Conservation (phyloP, 495 filamentous ascomycete species). For the Lasiosphaeris hirsuta region DNA sequence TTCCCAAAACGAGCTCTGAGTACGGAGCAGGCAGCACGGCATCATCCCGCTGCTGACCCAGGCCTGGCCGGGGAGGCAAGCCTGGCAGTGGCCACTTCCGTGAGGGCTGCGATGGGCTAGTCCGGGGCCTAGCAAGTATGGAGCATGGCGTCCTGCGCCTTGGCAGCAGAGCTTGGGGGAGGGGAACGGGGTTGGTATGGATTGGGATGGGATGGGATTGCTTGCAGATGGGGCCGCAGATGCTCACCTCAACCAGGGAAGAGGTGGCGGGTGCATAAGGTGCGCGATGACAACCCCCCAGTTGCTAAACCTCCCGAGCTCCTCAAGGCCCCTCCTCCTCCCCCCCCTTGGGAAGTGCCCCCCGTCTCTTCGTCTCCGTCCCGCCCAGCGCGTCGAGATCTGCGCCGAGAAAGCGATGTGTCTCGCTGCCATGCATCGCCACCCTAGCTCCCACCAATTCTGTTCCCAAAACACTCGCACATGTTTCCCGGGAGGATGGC, state of each 20-base stretch:
- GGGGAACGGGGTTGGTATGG: neutral
- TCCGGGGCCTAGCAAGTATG: slow-evolving; percentile 10
- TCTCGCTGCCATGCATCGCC: neutral
- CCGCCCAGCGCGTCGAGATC: neutral
- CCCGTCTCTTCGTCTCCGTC: too few species aligned
- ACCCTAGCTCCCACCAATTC: neutral
- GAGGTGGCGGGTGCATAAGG: too few species aligned
- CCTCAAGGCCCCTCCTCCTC: too few species aligned
- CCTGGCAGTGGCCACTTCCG: slow-evolving; percentile 5
- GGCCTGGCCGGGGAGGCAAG: neutral
- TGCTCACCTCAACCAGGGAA: too few species aligned
- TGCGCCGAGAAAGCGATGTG: neutral
- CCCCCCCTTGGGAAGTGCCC: too few species aligned
- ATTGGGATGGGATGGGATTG: neutral
- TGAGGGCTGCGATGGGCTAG: slow-evolving; percentile 9
- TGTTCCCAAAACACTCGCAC: too few species aligned
- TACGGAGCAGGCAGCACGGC: too few species aligned
- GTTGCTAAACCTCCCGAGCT: too few species aligned
- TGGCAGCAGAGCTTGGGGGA: slow-evolving; percentile 15
- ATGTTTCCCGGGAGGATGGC: neutral
- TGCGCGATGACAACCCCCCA: too few species aligned
- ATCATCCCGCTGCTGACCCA: slow-evolving; percentile 6
- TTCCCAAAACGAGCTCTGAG: slow-evolving; percentile 9
- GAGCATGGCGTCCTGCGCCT: slow-evolving; percentile 18
- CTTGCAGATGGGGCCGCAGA: too few species aligned